phyloP scores from a whole-genome alignment of 2,329 filamentous ascomycete species.

The Proliferodiscus dingleyae region DNA sequence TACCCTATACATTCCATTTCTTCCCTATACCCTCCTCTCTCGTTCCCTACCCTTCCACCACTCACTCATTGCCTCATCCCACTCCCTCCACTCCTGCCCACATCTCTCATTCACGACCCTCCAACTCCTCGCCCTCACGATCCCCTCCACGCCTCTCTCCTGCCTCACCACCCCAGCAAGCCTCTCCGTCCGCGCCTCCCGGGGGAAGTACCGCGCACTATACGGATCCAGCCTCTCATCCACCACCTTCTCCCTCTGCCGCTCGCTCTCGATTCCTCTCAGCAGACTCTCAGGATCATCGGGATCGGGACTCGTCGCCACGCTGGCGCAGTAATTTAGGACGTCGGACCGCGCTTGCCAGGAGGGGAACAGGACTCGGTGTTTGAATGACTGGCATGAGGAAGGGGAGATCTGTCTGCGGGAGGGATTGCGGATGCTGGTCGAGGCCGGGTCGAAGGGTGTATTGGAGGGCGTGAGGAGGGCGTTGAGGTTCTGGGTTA shows the following conservation, averaged over 20 bases:
- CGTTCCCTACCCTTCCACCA: conserved; percentile 46
- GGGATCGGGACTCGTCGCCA: conserved; percentile 82
- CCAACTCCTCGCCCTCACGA: conserved; percentile 81
- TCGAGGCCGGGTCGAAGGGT: conserved; percentile 77
- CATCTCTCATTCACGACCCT: conserved; percentile 71
- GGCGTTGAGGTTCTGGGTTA: conserved; percentile 88
- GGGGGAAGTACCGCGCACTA: conserved; percentile 73
- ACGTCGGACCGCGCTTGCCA: conserved; percentile 84
- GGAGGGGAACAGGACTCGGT: conserved; percentile 75
- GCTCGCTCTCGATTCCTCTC: conserved; percentile 64
- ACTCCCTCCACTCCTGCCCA: conserved; percentile 50
- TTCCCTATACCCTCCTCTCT: not conserved
- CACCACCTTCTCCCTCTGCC: conserved; percentile 67
- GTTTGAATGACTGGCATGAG: conserved; percentile 68
- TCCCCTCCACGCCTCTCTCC: conserved; percentile 71
- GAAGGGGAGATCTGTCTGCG: conserved; percentile 51
- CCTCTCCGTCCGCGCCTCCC: conserved; percentile 74
- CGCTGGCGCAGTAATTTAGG: conserved; percentile 80
- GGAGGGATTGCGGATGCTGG: conserved; percentile 53
- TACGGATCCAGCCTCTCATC: conserved; percentile 93
- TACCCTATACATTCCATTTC: too few relatives aligned
- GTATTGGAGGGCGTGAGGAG: conserved; percentile 67
- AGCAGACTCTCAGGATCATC: conserved; percentile 74
- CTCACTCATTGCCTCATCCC: conserved; percentile 59
- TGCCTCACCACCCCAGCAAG: conserved; percentile 69